phyloP scores from a whole-genome alignment of 2,329 filamentous ascomycete species.

The Colletotrichum lini region DNA sequence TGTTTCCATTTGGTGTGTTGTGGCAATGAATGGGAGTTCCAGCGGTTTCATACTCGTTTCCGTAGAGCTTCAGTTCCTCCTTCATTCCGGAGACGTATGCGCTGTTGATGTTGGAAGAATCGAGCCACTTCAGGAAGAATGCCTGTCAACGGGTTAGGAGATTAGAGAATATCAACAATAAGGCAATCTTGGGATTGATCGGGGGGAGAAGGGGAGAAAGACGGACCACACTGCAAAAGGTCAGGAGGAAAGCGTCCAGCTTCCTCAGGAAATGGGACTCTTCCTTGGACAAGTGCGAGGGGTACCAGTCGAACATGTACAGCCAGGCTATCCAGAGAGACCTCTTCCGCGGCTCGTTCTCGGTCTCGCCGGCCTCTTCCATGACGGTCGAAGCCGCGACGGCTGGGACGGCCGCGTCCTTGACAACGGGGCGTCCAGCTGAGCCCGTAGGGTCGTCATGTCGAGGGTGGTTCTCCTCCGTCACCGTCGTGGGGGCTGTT shows the following conservation, averaged over 20 bases:
- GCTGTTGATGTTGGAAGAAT: constrained; percentile 54
- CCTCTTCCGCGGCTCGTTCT: constrained; percentile 37
- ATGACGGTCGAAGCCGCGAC: constrained; percentile 64
- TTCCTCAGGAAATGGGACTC: constrained; percentile 44
- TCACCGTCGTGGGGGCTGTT: background rate
- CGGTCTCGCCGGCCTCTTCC: constrained; percentile 57
- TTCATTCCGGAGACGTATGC: constrained; percentile 59
- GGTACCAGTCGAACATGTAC: constrained; percentile 48
- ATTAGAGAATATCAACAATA: background rate
- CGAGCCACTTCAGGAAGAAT: constrained; percentile 47
- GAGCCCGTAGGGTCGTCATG: background rate
- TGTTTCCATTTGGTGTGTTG: background rate
- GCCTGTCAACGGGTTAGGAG: constrained; percentile 1
- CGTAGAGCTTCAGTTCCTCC: constrained; percentile 51
- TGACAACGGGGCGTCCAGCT: constrained; percentile 12
- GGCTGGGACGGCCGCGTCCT: constrained; percentile 29
- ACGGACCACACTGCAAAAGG: constrained; percentile 32
- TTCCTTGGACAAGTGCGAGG: constrained; percentile 43
- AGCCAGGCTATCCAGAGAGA: constrained; percentile 44
- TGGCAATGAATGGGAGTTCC: background rate
- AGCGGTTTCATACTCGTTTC: constrained; percentile 47
- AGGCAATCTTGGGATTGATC: too few relatives aligned
- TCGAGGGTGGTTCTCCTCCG: background rate
- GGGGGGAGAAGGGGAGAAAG: too few relatives aligned
- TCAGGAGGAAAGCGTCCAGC: constrained; percentile 46